Evolutionary conservation across 306 rosid genomes (phyloP).

Genomic region (Abrus precatorius): DNA sequence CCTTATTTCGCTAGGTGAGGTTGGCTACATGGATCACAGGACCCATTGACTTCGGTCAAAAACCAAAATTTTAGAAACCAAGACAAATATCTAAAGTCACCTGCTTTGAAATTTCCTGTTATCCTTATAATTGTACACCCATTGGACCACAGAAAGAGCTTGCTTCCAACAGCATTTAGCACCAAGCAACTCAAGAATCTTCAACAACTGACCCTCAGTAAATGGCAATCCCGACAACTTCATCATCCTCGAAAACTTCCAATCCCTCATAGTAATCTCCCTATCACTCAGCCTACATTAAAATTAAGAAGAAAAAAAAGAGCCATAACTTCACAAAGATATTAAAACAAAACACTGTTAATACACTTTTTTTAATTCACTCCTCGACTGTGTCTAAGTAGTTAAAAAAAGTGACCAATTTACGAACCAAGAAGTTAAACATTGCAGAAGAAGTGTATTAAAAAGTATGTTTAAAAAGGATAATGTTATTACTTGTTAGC

Average conservation of each 20-base stretch:
- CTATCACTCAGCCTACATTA: slow-evolving; percentile 71
- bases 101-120: slow-evolving; percentile 75
- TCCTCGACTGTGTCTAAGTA: too few species aligned
- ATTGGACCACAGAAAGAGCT: slow-evolving; percentile 81
- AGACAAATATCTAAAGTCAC: slow-evolving; percentile 46
- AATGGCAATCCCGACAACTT: slow-evolving; percentile 85
- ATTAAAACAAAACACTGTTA: too few species aligned
- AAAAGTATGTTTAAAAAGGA: too few species aligned
- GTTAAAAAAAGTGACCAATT: too few species aligned
- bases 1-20: too few species aligned
- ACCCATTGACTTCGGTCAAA: background rate
- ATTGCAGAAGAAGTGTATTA: too few species aligned
- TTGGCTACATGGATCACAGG: too few species aligned
- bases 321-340: background rate
- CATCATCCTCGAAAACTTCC: slow-evolving; percentile 92
- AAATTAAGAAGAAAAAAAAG: background rate
- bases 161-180: slow-evolving; percentile 78
- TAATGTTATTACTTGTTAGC: too few species aligned
- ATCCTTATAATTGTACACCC: slow-evolving; percentile 73
- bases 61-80: background rate
- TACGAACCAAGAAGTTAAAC: too few species aligned
- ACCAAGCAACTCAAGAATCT: slow-evolving; percentile 72
- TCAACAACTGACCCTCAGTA: slow-evolving; percentile 80
- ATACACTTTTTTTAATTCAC: too few species aligned
- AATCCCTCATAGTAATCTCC: slow-evolving; percentile 70